Base-by-base conservation (phyloP, 2,329 filamentous ascomycete genomes). In the Aspergillus jensenii region DNA sequence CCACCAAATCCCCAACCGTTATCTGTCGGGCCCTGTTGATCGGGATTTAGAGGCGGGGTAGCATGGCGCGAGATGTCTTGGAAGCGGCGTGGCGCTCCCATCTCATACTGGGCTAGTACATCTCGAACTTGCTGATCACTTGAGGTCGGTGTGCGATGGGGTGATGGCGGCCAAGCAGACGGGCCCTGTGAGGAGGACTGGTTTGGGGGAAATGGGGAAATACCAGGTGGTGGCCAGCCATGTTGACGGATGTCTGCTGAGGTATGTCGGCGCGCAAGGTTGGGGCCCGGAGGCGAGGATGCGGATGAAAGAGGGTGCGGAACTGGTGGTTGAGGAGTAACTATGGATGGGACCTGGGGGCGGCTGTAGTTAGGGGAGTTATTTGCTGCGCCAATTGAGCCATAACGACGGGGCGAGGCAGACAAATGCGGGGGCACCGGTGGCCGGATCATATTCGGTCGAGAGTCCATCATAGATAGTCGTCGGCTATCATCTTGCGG, bases 161-260 rank as follows among this genome's bases (percentile, higher is more conserved):
- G 87, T 23, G 87, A 89, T 15, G 87, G 86, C 15, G 87, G 87
- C 87, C 87, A 90, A 60, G 86, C 85, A 37, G 80, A 76, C 15
- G 82, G 83, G 53, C 81, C 82, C 61, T 87, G 81, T 17, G 86
- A 87, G 5, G 87, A 87, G 7, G 82, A 79, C 68, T 85, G 81
- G 11, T 86, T 86, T 3, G 88, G 87, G 7, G 84, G 81, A 69
- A 87, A 90, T 11, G 88, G 90, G 5, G 88, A 89, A 25, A 84
- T 81, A 43, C 80, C 69, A 49, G 71, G 65, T 41, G 73, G 71
- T 81, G 81, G 88, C 87, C 90, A 93, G 39, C 89, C 91, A 71
- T 92, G 89, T 67, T 93, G 89, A 53, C 95, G 88, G 66, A 99
- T 98, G 72, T 99, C 95, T 58, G 95, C 95, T 40, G 93, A 93